phyloP scores from a whole-genome alignment of 441 rosid species.

The Populus hybrid region DNA sequence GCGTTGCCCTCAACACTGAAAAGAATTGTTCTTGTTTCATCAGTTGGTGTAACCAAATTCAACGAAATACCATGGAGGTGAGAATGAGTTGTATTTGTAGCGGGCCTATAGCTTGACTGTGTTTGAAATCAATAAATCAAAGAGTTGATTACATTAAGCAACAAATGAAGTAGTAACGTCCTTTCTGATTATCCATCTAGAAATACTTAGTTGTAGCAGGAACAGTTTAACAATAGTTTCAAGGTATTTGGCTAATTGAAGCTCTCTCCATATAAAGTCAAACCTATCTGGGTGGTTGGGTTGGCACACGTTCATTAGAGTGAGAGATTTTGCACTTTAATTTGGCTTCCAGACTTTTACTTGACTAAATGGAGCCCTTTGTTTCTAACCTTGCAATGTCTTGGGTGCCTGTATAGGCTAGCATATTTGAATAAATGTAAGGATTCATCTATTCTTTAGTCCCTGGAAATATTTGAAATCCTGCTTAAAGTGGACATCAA shows the following conservation, averaged over 20 bases:
- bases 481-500: not conserved
- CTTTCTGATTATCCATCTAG: not conserved
- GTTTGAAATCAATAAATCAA: not conserved
- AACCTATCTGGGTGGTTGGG: not conserved
- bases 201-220: not conserved
- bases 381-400: not conserved
- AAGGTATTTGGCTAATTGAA: not conserved
- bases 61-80: slow-evolving; percentile 97
- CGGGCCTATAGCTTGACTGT: not conserved
- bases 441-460: not conserved
- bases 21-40: slow-evolving; percentile 85
- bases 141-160: not conserved
- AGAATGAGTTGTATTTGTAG: slow-evolving; percentile 11
- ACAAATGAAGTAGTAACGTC: not conserved
- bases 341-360: not conserved
- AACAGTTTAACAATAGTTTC: not conserved
- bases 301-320: not conserved
- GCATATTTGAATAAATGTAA: not conserved
- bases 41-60: slow-evolving; percentile 86
- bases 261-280: not conserved
- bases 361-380: not conserved
- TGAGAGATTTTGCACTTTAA: not conserved
- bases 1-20: slow-evolving; percentile 70
- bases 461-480: not conserved
- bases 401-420: not conserved